phyloP scores from a whole-genome alignment of 371 early-diverging fungal species.

The Mucor plumbeus region DNA sequence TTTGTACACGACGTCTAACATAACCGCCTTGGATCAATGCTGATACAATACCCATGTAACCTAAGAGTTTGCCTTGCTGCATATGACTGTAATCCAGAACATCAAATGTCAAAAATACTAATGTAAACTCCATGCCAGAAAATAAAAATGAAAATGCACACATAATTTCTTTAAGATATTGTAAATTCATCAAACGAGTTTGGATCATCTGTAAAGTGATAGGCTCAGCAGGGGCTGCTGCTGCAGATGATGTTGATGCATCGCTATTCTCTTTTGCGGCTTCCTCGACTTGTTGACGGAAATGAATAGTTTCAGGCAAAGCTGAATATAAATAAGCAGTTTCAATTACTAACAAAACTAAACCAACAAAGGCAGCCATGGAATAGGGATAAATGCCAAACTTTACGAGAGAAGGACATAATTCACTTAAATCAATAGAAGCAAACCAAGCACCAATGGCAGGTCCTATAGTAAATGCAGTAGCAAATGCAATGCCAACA shows the following conservation, averaged over 20 bases:
- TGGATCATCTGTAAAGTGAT: conserved; percentile 18
- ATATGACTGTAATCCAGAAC: conserved; percentile 83
- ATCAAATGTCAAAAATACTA: conserved; percentile 95
- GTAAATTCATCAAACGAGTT: conserved; percentile 46
- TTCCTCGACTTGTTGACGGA: conserved; percentile 14
- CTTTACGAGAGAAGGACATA: conserved; percentile 56
- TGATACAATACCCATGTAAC: conserved; percentile 86
- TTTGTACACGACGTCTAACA: conserved; percentile 79
- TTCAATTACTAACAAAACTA: conserved; percentile 81
- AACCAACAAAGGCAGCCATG: conserved; percentile 85
- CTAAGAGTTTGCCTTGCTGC: conserved; percentile 91
- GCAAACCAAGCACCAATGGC: conserved; percentile 93
- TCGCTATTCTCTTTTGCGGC: not conserved
- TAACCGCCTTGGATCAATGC: conserved; percentile 93
- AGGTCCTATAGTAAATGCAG: conserved; percentile 96
- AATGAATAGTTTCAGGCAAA: conserved; percentile 82
- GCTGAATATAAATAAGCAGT: conserved; percentile 71
- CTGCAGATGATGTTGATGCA: not conserved
- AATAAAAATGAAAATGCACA: conserved; percentile 90
- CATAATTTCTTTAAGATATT: conserved; percentile 73
- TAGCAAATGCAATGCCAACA: conserved; percentile 95
- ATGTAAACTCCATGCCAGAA: conserved; percentile 97
- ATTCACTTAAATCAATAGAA: conserved; percentile 64
- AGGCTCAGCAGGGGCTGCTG: not conserved
- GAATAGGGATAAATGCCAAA: conserved; percentile 80